Conservation (phyloP, 495 filamentous ascomycete species). For the Penicillium pulvis region DNA sequence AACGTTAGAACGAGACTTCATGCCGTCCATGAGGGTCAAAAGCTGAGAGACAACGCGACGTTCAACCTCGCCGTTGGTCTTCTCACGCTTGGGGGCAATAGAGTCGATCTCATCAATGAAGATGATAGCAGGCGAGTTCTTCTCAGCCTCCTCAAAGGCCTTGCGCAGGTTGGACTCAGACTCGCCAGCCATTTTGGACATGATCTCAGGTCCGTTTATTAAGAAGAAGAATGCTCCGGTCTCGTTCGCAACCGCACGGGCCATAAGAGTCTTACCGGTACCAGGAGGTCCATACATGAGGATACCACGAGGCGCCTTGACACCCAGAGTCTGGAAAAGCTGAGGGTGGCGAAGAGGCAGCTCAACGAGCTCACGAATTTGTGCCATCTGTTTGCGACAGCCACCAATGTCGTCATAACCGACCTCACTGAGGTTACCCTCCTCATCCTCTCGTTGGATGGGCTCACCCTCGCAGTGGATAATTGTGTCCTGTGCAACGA, state of each 20-base stretch:
- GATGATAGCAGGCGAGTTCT: constrained; percentile 98
- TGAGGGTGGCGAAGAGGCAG: constrained; percentile 94
- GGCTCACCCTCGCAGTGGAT: constrained; percentile 99
- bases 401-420: constrained; percentile 99
- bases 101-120: constrained; percentile 99
- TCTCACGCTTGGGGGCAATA: constrained; percentile 98
- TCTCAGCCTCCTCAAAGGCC: constrained; percentile 98
- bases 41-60: constrained; percentile 97
- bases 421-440: constrained; percentile 98
- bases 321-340: constrained; percentile 99
- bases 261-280: constrained; percentile 99
- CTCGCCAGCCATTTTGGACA: constrained; percentile 99
- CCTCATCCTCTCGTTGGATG: constrained; percentile 97
- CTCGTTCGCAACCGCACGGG: constrained; percentile 97
- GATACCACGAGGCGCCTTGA: constrained; percentile 98
- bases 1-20: constrained; percentile 98
- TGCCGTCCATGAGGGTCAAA: constrained; percentile 97
- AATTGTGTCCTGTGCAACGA: constrained; percentile 96
- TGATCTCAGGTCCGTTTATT: constrained; percentile 98
- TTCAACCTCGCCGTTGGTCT: constrained; percentile 99
- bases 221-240: constrained; percentile 99
- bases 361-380: constrained; percentile 98
- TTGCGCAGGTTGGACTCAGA: constrained; percentile 97
- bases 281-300: constrained; percentile 96
- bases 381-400: constrained; percentile 99